Conservation (phyloP, 306 rosid species). For the Parietaria judaica region DNA sequence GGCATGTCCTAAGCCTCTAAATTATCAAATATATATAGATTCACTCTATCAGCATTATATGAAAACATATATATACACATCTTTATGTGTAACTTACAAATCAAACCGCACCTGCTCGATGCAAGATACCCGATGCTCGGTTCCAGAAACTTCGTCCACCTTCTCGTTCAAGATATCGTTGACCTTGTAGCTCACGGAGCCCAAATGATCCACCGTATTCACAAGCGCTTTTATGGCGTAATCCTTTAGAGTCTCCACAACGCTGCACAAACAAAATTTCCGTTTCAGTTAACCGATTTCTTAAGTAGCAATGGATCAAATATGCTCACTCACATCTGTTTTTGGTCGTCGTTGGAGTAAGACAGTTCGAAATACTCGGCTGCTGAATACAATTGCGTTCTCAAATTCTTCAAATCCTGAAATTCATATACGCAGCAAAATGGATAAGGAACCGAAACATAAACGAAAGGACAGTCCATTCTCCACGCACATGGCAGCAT, state of each 20-base stretch:
- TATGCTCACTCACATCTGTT: constrained; percentile 78
- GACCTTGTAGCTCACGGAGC: constrained; percentile 90
- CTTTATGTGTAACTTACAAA: background rate
- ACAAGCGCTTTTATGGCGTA: constrained; percentile 95
- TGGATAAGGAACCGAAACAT: background rate
- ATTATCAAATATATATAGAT: constrained; percentile 11
- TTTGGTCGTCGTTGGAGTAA: constrained; percentile 88
- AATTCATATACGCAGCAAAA: constrained; percentile 4
- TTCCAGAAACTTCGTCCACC: constrained; percentile 83
- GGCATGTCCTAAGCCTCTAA: constrained; percentile 86
- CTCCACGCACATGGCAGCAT: background rate
- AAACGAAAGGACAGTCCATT: background rate
- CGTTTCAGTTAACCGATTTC: constrained; percentile 2
- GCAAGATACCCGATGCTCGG: constrained; percentile 80
- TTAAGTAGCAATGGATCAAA: background rate
- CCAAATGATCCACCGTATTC: constrained; percentile 97
- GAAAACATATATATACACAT: background rate
- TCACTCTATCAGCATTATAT: background rate
- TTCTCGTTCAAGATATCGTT: constrained; percentile 90
- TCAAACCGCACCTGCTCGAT: constrained; percentile 70
- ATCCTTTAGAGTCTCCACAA: constrained; percentile 90
- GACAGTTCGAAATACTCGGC: constrained; percentile 97
- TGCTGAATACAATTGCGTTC: constrained; percentile 87
- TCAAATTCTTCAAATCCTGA: constrained; percentile 92
- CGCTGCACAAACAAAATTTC: constrained; percentile 34